These are phyloP conservation scores for Cerrena zonata DNA, from an alignment of 1,284 basidiomycete species.

Conservation along the genomic window DNA sequence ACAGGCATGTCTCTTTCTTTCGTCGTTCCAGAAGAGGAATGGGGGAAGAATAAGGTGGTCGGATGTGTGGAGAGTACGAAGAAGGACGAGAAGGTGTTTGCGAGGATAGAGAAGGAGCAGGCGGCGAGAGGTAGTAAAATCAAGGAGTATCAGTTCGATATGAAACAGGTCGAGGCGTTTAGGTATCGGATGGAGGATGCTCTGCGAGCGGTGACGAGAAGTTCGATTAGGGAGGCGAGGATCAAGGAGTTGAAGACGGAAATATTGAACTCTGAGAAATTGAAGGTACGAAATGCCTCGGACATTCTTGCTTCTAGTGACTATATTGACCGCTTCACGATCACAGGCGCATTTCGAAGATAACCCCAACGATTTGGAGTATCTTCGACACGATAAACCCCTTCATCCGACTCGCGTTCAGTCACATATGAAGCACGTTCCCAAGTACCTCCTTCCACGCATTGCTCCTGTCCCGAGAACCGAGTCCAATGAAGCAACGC, in stretches of 20 bases:
- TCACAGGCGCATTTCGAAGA: conserved; percentile 92
- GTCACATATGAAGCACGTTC: conserved; percentile 93
- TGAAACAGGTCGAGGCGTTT: conserved; percentile 96
- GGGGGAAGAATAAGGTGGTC: conserved; percentile 74
- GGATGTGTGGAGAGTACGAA: conserved; percentile 63
- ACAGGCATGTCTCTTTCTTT: conserved; percentile 91
- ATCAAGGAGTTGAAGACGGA: conserved; percentile 93
- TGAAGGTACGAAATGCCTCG: conserved; percentile 61
- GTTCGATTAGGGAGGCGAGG: conserved; percentile 84
- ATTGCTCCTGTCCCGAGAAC: conserved; percentile 50
- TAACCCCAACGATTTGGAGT: conserved; percentile 91
- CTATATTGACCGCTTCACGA: conserved; percentile 1
- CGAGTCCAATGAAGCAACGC: conserved; percentile 24
- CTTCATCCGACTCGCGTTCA: conserved; percentile 84
- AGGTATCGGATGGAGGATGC: conserved; percentile 98
- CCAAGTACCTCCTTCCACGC: conserved; percentile 86
- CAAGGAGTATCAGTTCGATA: conserved; percentile 90
- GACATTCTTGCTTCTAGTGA: not conserved
- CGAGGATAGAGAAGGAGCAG: conserved; percentile 71
- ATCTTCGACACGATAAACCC: conserved; percentile 90
- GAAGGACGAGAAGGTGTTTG: conserved; percentile 75
- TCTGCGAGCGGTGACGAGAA: conserved; percentile 80
- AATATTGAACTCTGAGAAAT: conserved; percentile 89
- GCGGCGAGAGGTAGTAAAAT: conserved; percentile 69
- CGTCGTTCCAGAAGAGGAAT: conserved; percentile 71